Base-by-base conservation (phyloP, 768 basidiomycete genomes). In the Flagelloscypha sp. region DNA sequence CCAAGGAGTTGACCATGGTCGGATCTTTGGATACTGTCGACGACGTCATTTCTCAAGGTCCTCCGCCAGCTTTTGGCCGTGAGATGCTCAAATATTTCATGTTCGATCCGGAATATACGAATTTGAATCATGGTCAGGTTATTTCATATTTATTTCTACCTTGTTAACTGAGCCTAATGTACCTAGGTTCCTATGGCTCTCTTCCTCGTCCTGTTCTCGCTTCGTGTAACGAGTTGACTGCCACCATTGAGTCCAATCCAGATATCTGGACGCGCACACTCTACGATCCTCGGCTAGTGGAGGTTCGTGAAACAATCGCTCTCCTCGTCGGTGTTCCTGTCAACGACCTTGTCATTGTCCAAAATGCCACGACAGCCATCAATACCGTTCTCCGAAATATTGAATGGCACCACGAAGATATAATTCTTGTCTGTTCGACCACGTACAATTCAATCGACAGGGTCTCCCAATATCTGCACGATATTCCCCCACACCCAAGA, bases 331-430 rank as follows among this genome's bases (percentile, higher is more conserved):
- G 69, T 1, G 63, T 67, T 0, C 48, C 68, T 0, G 48, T 46
- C 11, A 11, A 48, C 9, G 69, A 79, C 29, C 59, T 72, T n/a
- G 74, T 80, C 13, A 55, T 76, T 7, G 69, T 79, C 0, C 55
- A 67, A 0, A 84, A 84, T 45, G 69, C 81, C 0, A 77, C 77
- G 0, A 65, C 72, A 43, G 82, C 74, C 3, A 45, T 89, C 22
- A 76, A 78, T 44, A 83, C 76, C 7, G 59, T 89, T 33, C 50
- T 85, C 21, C 58, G 68, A 30, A 85, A 85, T 40, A 62, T 90
- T 20, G 59, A 68, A 24, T 86, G 80, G 82, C 60, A 70, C 24
- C 51, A 71, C 32, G 76, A 70, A 0, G 86, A 90, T 53, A 57
- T 82, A 7, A 63, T 90, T 35, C 57, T 87, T 29, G 61, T 56